Base-by-base conservation (phyloP, 495 filamentous ascomycete genomes). In the Parathielavia appendiculata region DNA sequence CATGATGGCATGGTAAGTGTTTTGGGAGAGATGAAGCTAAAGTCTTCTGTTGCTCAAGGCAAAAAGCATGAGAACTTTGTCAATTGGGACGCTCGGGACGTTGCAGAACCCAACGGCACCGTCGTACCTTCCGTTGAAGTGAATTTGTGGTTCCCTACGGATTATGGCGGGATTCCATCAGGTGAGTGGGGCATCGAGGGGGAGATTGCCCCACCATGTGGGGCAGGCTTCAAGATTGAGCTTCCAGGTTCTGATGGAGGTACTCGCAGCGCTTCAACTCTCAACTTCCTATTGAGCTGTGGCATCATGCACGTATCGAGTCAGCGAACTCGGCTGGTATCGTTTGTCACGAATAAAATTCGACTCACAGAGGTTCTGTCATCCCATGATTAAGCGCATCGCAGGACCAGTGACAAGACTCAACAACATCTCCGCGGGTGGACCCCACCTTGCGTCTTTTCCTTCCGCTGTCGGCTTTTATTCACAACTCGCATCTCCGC, bases 341-440 rank as follows among this genome's bases (percentile, higher is more conserved):
- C 43, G 2, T 14, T 10, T 4, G 35, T 11, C 20, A 12, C 44
- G 11, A 45, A 17, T 4, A 22, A 45, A 45, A 11, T 35, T 35
- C 34, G 34, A 35, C 34, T 38, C 8, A 14, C 9, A 38, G 11
- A 38, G 35, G 10, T 10, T 2, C 35, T 10, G 44, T 23, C 44
- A 45, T 23, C 48, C 1, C 49, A 54, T 59, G 57, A 59, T 32
- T 53, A 59, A 44, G 49, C 57, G 23, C 49, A 23, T 48, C 10
- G 36, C 54, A 57, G 48, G 32, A 22, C 17, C 30, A 6, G 35
- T 30, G 49, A 13, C 48, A 14, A 47, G 47, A 23, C 23, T 53
- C 53, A 53, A 45, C 49, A 53, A 45, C 40, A 44, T 19, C 14
- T 16, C 40, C 40, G 40, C 41, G n/a, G 22, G 47, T 22, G 23